Evolutionary conservation across 2,329 filamentous ascomycete genomes (phyloP), one percentile per base, ranked within the genome.

Genomic region (Nemania sp.): DNA sequence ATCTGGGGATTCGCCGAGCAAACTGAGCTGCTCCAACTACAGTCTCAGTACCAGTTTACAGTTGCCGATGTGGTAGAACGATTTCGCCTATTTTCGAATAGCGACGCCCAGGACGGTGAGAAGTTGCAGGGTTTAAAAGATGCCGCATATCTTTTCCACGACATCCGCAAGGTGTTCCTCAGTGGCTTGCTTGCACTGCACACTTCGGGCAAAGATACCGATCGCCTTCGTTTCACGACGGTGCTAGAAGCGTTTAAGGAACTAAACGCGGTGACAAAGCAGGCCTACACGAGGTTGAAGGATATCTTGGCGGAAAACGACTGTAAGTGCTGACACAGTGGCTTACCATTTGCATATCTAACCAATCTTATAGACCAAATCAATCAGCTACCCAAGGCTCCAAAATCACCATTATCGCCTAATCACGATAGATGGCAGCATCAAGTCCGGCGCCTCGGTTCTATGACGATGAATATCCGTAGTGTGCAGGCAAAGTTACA

Each of bases 401-500:
- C 91, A 47, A 88, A 87, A 76, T 75, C 84, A 58, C 87, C 87
- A 59, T 75, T 91, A 27, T 91, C 91, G 1, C 92, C 94, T 1
- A 88, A 88, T n/a, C 90, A 91, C 61, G 94, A 98, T 76, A 89
- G 93, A 68, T 90, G 95, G 84, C 91, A 94, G 64, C 90, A 92
- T 62, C 95, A 97, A 78, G 87, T 98, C 66, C 91, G 93, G 68
- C 95, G 97, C 77, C 88, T 99, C 49, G 93, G 93, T 76, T 92
- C 92, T 0, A 85, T 99, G 38, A 97, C 94, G 0, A 93, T 94
- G 63, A 94, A 94, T 18, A 97, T 98, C 69, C 90, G 94, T 29
- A 93, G 93, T 11, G 85, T 99, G 56, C 95, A 98, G 80, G 96
- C 96, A 41, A 99, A 98, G 80, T 89, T 99, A 83, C 94, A 97